Evolutionary conservation across 768 basidiomycete genomes (phyloP).

Genomic region (Calvatia gigantea): DNA sequence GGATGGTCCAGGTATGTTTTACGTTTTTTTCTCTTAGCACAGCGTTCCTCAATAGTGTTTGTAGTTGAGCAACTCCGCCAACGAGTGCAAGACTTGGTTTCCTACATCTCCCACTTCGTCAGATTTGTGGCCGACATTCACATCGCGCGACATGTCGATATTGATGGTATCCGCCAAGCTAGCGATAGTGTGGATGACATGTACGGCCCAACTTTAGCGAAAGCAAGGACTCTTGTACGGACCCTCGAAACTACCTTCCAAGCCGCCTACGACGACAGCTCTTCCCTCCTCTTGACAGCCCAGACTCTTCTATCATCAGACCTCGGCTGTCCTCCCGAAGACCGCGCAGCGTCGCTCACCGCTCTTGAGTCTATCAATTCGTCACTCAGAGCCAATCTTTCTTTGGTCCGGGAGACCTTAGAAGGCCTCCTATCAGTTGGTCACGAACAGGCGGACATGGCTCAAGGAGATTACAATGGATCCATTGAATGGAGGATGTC

Average conservation of each 20-base stretch:
- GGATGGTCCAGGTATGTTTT: constrained; percentile 34
- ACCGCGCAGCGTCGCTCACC: constrained; percentile 35
- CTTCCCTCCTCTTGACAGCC: constrained; percentile 53
- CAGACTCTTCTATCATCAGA: constrained; percentile 49
- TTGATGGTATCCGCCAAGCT: constrained; percentile 66
- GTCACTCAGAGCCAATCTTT: constrained; percentile 55
- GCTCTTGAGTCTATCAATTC: constrained; percentile 46
- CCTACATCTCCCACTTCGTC: constrained; percentile 57
- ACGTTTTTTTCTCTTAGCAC: not conserved
- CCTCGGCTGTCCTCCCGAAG: constrained; percentile 24
- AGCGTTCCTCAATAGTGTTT: constrained; percentile 6
- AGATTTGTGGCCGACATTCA: constrained; percentile 65
- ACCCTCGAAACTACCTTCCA: constrained; percentile 70
- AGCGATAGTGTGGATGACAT: constrained; percentile 41
- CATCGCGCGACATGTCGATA: constrained; percentile 77
- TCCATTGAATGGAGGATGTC: constrained; percentile 80
- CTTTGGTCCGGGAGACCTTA: constrained; percentile 52
- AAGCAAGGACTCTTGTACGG: constrained; percentile 64
- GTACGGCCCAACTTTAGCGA: constrained; percentile 65
- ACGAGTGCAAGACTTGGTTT: constrained; percentile 47
- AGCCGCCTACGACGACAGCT: constrained; percentile 69
- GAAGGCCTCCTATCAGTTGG: constrained; percentile 62
- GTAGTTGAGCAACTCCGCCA: constrained; percentile 39
- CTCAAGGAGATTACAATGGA: constrained; percentile 66
- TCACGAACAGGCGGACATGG: constrained; percentile 67